Base-by-base conservation (phyloP, 768 basidiomycete species). In the Cubamyces sp. region DNA sequence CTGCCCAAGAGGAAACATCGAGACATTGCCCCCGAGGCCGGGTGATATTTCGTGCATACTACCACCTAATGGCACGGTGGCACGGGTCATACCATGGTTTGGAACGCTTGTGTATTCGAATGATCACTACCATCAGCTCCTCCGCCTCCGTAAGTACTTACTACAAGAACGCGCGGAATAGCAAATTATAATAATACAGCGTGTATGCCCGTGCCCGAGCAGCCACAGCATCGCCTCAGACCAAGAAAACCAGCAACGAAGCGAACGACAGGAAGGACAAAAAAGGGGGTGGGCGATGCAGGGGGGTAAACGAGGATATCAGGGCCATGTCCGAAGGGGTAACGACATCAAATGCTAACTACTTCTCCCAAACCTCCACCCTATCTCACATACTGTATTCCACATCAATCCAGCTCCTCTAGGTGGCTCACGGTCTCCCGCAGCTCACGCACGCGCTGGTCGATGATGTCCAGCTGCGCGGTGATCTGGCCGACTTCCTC, bases 391-490 rank as follows among this genome's bases (percentile, higher is more conserved):
- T 12, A 9, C 1, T n/a, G n/a, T n/a, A n/a, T 12, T 5, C 9
- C 30, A 15, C 23, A 3, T 58, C 26, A 59, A 30, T 59, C 57
- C 16, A 59, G 57, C 41, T 59, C 14, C 5, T 49, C 48, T 1
- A 49, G 48, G 14, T 74, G 74, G 11, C 70, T 65, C 51, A 85
- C 53, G 54, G 73, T 79, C 52, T 80, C 78, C 57, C 80, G 77
- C 39, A 90, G 46, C 11, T 54, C 56, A 30, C 53, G 75, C 23
- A 87, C 77, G 60, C 87, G 78, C 63, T 82, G 79, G 73, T 91
- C 88, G 48, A 90, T 63, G 71, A 59, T 67, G 64, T 88, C 86
- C 71, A 92, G 74, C 60, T 79, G 78, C 61, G 73, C 72, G 28
- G 76, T 76, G 19, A 91, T 69, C 47, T 79, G 77, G 19, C 64